Evolutionary conservation across 257 asterid genomes (phyloP).

Genomic region (Verbascum thapsus): DNA sequence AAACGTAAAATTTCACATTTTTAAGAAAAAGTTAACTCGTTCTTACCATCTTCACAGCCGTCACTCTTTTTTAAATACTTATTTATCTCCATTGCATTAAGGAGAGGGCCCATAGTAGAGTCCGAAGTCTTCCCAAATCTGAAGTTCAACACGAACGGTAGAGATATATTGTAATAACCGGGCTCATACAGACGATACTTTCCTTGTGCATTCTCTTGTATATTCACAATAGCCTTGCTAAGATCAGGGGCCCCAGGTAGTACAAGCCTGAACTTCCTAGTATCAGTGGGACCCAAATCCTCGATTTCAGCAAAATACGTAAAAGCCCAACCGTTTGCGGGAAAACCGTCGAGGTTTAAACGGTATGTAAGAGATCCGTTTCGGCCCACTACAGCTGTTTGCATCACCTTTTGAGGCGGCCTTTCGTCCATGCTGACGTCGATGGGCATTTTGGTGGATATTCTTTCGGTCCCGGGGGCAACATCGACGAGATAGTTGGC

Average conservation of each 20-base stretch:
- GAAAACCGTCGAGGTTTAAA: constrained; percentile 92
- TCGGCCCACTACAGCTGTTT: constrained; percentile 98
- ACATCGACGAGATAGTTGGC: constrained; percentile 96
- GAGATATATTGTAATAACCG: constrained; percentile 74
- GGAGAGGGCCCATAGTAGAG: constrained; percentile 84
- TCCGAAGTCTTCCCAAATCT: constrained; percentile 76
- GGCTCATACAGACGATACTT: constrained; percentile 89
- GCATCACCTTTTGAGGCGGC: constrained; percentile 96
- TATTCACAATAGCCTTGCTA: constrained; percentile 78
- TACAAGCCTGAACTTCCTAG: constrained; percentile 72
- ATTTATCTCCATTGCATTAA: constrained; percentile 93
- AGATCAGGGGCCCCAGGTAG: constrained; percentile 76
- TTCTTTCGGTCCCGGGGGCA: constrained; percentile 85
- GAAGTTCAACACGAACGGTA: constrained; percentile 84
- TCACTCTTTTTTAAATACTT: constrained; percentile 69
- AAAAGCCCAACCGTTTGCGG: constrained; percentile 92
- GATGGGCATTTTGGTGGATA: constrained; percentile 74
- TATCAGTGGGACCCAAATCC: constrained; percentile 58
- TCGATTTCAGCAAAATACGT: constrained; percentile 91
- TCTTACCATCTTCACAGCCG: constrained; percentile 86
- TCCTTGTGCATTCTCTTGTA: constrained; percentile 95
- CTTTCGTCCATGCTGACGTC: constrained; percentile 59
- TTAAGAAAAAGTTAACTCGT: constrained; percentile 19
- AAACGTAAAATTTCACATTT: not conserved
- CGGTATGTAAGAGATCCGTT: constrained; percentile 88